Base-by-base conservation (phyloP, 495 filamentous ascomycete species). In the Rhizodiscina lignyota region DNA sequence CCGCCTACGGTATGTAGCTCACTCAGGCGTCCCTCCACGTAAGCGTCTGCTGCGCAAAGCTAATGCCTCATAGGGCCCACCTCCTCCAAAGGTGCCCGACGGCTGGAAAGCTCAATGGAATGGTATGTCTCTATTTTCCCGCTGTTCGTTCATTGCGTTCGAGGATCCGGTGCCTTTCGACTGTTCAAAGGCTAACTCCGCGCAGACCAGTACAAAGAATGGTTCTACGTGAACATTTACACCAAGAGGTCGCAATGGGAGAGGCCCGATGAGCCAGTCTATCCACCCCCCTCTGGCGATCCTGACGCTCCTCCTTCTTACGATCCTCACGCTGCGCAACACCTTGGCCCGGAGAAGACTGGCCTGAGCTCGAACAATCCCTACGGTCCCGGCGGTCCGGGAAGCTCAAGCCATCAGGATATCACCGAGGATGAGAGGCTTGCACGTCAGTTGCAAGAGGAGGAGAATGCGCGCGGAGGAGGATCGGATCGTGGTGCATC, bases 211-310 rank as follows among this genome's bases (percentile, higher is more conserved):
- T 56, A 55, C 30, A 39, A 47, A 32, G 51, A 59, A 49, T 49
- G 81, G 79, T 94, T 84, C 68, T 94, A 76, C 60, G 73, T 92
- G 30, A 83, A 94, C 56, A 73, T 75, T 38, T 72, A 73, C 52
- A 92, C 83, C 43, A 84, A 83, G 45, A 68, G 73, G 45, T 91
- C 85, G 3, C 78, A 83, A 68, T 94, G 84, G 83, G 79, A 89
- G 2, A 68, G 61, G 31, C 84, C 84, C 18, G 75, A 71, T 26
- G 58, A 62, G 34, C 69, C 77, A 13, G 62, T 70, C 37, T 60
- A 64, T n/a, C 63, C 62, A 17, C 53, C 61, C 20, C 43, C 48
- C 33, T 61, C 69, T 3, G 43, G 2, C 15, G 21, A 32, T n/a
- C 39, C 61, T 10, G 70, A 60, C 17, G 61, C 70, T 0, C 82